Base-by-base conservation (phyloP, 2,329 filamentous ascomycete species). In the Alternaria incomplexa region DNA sequence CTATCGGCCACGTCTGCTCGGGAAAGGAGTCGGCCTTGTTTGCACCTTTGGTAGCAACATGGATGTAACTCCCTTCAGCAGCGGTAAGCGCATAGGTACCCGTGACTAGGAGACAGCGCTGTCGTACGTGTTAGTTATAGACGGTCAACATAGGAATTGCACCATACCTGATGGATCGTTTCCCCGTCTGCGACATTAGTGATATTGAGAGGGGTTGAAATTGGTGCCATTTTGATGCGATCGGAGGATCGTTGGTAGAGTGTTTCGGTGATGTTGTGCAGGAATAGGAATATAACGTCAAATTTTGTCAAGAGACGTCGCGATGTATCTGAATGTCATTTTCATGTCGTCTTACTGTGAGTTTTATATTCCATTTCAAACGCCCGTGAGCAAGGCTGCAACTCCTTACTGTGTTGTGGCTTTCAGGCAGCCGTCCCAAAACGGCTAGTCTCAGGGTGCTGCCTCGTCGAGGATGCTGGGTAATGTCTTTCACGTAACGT, bases 1-100 rank as follows among this genome's bases (percentile, higher is more conserved):
- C 74, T 28, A 76, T 63, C 0, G 75, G 77, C 70, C 83, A 83
- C 7, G 66, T 68, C 51, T 73, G 71, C 17, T 69, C 68, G 11
- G 69, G 65, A 50, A 77, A 76, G 1, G 65, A 62, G 32, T 78
- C 73, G 20, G 58, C 52, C 20, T 62, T 59, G 36, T 70, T 66
- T 3, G 65, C 63, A 4, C 60, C 62, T 8, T 56, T 66, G n/a
- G 70, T 73, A 8, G 52, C 65, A 55, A 69, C 68, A 54, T 61
- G 63, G 28, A 80, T 61, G 54, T 68, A 71, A 22, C 73, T 65
- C 9, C 65, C 67, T 45, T 68, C 70, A 15, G 63, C 56, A 26
- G 61, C 47, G 32, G 48, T 63, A 7, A 61, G 63, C 10, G 56
- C 25, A 57, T 69, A 75, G 32, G 62, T 54, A 61, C 77, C 77